Conservation (phyloP, 257 asterid species). For the Solanum chilense region DNA sequence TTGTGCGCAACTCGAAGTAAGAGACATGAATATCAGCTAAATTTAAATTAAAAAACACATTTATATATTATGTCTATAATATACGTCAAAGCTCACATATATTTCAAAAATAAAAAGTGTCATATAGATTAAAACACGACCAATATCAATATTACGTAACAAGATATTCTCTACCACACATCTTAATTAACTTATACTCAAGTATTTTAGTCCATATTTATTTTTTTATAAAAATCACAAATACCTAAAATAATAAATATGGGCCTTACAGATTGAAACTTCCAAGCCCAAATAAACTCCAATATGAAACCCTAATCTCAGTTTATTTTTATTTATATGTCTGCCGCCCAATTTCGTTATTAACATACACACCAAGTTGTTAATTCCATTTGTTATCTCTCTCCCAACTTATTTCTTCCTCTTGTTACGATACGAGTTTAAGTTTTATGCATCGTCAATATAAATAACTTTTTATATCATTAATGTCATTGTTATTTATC, state of each 20-base stretch:
- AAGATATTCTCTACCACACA: neutral
- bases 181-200: neutral
- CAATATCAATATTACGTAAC: too few relatives aligned
- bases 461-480: too few relatives aligned
- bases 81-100: too few relatives aligned
- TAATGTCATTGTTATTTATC: neutral
- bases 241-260: neutral
- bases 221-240: neutral
- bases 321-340: neutral
- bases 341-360: neutral
- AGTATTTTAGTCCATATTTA: neutral
- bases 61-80: too few relatives aligned
- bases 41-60: neutral
- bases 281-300: neutral
- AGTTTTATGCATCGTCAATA: neutral
- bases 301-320: neutral
- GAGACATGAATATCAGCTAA: accelerated
- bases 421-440: neutral
- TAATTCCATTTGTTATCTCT: neutral
- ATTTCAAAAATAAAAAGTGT: too few relatives aligned
- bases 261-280: neutral
- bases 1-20: neutral
- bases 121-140: accelerated
- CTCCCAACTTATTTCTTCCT: neutral
- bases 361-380: neutral